A percentile compares a stretch with the other conserved stretches of the same genome.
Conservation (phyloP, 352 stramenopile species). For the Pythium rishiriense region DNA sequence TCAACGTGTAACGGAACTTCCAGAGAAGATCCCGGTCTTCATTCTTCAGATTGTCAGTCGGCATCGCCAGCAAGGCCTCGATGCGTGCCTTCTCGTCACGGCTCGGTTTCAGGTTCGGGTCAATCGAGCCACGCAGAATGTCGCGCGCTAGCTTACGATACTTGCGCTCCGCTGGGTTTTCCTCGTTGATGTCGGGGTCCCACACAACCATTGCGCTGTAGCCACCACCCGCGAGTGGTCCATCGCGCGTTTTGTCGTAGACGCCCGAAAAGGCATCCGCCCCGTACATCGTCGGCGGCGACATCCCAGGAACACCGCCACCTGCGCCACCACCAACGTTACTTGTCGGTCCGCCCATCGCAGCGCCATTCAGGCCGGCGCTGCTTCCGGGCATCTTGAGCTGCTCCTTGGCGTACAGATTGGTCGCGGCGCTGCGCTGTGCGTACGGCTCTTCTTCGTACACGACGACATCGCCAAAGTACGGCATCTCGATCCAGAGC, state of each 20-base stretch:
- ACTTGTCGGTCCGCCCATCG: neutral
- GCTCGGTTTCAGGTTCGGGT: slow-evolving; percentile 97
- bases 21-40: slow-evolving; percentile 94
- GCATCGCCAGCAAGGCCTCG: slow-evolving; percentile 90
- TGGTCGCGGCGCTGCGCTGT: slow-evolving; percentile 47
- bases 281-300: slow-evolving; percentile 20
- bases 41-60: slow-evolving; percentile 92
- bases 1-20: slow-evolving; percentile 96
- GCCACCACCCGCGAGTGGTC: slow-evolving; percentile 17
- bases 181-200: slow-evolving; percentile 86
- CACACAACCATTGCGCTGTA: slow-evolving; percentile 72
- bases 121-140: slow-evolving; percentile 94
- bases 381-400: slow-evolving; percentile 13
- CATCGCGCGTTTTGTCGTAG: slow-evolving; percentile 19
- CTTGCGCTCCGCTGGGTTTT: slow-evolving; percentile 96
- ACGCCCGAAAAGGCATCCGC: slow-evolving; percentile 12
- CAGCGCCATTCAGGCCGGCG: neutral
- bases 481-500: slow-evolving; percentile 89
- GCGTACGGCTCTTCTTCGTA: slow-evolving; percentile 93
- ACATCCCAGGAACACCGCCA: slow-evolving; percentile 15
- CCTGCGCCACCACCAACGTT: neutral
- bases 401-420: slow-evolving; percentile 24
- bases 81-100: slow-evolving; percentile 92
- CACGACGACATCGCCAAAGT: slow-evolving; percentile 90
- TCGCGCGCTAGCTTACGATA: slow-evolving; percentile 97